These are phyloP conservation scores for Dovyalis caffra DNA, from an alignment of 345 rosid genomes.

Conservation along the genomic window DNA sequence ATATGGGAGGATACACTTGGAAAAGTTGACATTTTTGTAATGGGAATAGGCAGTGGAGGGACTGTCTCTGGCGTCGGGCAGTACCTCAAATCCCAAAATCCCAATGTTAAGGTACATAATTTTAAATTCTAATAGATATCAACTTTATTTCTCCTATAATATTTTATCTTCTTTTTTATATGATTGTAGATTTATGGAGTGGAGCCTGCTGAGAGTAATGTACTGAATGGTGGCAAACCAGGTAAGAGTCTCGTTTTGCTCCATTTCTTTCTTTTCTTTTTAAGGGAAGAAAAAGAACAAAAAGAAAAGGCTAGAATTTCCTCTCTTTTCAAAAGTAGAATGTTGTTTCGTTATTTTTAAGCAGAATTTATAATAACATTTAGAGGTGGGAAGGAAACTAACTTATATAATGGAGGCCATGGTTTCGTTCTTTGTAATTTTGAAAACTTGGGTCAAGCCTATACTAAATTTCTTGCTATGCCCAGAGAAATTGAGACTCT, in stretches of 20 bases:
- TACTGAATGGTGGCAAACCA: constrained; percentile 95
- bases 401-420: not conserved
- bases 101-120: constrained; percentile 73
- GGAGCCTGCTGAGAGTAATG: constrained; percentile 92
- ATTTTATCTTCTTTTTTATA: not conserved
- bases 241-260: constrained; percentile 38
- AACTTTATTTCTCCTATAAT: constrained; percentile 4
- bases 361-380: not conserved
- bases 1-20: constrained; percentile 97
- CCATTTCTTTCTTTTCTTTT: no score
- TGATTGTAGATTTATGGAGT: constrained; percentile 79
- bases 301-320: not conserved
- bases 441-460: not conserved
- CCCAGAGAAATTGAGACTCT: not conserved
- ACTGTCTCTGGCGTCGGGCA: constrained; percentile 95
- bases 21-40: constrained; percentile 84
- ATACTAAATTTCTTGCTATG: not conserved
- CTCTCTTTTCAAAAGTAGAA: not conserved
- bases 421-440: not conserved
- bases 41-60: constrained; percentile 99
- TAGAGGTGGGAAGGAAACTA: not conserved
- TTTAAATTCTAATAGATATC: no score
- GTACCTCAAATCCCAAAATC: constrained; percentile 88
- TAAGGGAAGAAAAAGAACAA: not conserved
- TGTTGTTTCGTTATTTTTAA: not conserved